Percentiles rank a stretch among this genome's conserved stretches.
phyloP scores from a whole-genome alignment of 2,329 filamentous ascomycete genomes.

The Verticillium alfalfae region DNA sequence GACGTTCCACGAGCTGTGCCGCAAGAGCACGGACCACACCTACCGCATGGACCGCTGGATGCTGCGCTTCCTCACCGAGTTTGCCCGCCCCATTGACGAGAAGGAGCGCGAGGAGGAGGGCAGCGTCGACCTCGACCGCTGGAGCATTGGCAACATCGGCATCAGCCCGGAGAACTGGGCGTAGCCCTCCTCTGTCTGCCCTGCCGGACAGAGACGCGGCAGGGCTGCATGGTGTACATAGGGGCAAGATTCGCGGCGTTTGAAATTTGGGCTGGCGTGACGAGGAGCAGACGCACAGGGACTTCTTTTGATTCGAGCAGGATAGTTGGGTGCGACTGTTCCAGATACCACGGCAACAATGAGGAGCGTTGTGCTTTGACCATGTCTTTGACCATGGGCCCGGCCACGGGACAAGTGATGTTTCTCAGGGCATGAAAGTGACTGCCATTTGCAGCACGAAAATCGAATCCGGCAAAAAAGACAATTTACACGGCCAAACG shows the following conservation, averaged over 20 bases:
- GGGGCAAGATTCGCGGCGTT: neutral
- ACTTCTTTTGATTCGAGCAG: neutral
- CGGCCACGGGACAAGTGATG: too few species aligned
- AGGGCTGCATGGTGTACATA: neutral
- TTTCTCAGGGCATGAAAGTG: too few species aligned
- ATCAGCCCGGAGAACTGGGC: conserved; percentile 14
- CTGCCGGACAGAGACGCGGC: too few species aligned
- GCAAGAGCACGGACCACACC: conserved; percentile 25
- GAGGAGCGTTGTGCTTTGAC: neutral
- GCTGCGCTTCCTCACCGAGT: conserved; percentile 28
- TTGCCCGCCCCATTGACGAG: conserved; percentile 21
- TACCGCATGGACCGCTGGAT: conserved; percentile 37
- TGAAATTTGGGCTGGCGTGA: neutral
- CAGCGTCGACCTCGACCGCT: conserved; percentile 8
- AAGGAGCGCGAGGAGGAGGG: conserved; percentile 16
- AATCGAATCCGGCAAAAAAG: too few species aligned
- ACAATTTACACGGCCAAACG: too few species aligned
- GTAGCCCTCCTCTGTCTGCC: neutral
- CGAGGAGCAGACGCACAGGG: too few species aligned
- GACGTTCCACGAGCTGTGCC: conserved; percentile 35
- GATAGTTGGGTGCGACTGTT: neutral
- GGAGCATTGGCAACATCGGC: conserved; percentile 12
- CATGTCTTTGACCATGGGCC: too few species aligned
- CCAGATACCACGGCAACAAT: neutral
- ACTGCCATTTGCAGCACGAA: too few species aligned